Base-by-base conservation (phyloP, 768 basidiomycete genomes). In the Boletus huronensis region DNA sequence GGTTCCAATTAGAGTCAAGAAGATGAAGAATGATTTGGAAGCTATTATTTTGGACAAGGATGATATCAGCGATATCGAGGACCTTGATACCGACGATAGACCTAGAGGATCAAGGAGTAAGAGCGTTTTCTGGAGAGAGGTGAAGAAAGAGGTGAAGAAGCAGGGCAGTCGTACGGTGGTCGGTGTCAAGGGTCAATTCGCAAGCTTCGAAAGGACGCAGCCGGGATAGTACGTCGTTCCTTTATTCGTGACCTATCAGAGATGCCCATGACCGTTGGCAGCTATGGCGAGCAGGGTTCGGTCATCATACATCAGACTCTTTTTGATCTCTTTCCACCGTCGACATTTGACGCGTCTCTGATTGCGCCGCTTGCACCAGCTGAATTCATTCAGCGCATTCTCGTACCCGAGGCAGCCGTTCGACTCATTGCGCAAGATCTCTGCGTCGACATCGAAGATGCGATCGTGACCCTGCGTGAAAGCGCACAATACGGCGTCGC, bases 371-470 rank as follows among this genome's bases (percentile, higher is more conserved):
- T 98, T 23, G 81, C 83, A 1, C 76, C 84, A 0, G 79, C 82
- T 32, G 87, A 92, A 54, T 96, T 94, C 64, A 77, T 93, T 35
- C 84, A 88, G 36, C 84, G 85, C 16, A 79, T 98, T 29, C 80
- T 98, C n/a, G 84, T 98, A 3, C 96, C 96, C 2, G 95, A 98
- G 71, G 83, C 87, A 0, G 91, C 87, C 0, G 75, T 87, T 38
- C 76, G 80, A 23, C 81, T 98, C n/a, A 91, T 98, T 56, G 83
- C 83, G 75, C 77, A 88, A 54, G 94, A 98, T 66, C 80, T 80
- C 62, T 55, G 64, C 1, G 70, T 85, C 11, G 63, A 70, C 39
- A 76, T 75, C 3, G 69, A 75, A 4, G 63, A 69, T 0, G 91
- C 89, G 0, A 63, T 87, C 11, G 64, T 70, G 21, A 82, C 90